These are phyloP conservation scores for Stereum hirsutum DNA, from an alignment of 1,284 basidiomycete species.

Conservation along the genomic window DNA sequence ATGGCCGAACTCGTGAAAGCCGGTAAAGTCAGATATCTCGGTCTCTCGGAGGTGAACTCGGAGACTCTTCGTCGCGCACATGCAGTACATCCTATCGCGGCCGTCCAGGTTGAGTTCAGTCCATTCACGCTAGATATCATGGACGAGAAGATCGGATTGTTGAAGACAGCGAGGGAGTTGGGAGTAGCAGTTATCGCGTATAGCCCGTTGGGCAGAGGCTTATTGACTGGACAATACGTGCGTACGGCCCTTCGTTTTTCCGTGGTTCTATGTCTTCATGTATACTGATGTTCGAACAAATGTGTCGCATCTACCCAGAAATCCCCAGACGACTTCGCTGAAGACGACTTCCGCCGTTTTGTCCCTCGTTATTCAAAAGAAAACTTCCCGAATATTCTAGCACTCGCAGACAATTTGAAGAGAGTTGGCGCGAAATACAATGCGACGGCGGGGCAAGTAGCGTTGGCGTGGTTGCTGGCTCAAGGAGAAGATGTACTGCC, in stretches of 20 bases:
- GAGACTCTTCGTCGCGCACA: conserved; percentile 54
- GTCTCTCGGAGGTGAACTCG: conserved; percentile 52
- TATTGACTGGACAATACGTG: conserved; percentile 48
- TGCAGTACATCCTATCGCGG: conserved; percentile 49
- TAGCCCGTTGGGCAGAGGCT: conserved; percentile 51
- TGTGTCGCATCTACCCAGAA: conserved; percentile 3
- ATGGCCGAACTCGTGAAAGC: conserved; percentile 48
- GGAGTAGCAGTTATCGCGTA: conserved; percentile 51
- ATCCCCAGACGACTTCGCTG: conserved; percentile 11
- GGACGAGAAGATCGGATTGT: conserved; percentile 33
- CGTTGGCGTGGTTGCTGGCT: conserved; percentile 52
- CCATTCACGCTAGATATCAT: conserved; percentile 51
- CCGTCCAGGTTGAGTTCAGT: conserved; percentile 57
- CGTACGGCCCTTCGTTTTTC: conserved; percentile 8
- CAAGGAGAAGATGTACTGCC: conserved; percentile 44
- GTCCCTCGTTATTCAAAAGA: conserved; percentile 24
- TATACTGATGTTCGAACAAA: not conserved
- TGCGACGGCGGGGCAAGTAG: conserved; percentile 44
- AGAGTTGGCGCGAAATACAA: conserved; percentile 34
- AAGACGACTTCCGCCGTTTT: conserved; percentile 6
- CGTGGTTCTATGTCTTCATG: not conserved
- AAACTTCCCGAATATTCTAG: conserved; percentile 52
- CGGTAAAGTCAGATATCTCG: conserved; percentile 53
- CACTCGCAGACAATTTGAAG: conserved; percentile 36
- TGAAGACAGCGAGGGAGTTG: conserved; percentile 41